Conservation (phyloP, 805 yeast genomes). For the Sugiyamaella smithiae region DNA sequence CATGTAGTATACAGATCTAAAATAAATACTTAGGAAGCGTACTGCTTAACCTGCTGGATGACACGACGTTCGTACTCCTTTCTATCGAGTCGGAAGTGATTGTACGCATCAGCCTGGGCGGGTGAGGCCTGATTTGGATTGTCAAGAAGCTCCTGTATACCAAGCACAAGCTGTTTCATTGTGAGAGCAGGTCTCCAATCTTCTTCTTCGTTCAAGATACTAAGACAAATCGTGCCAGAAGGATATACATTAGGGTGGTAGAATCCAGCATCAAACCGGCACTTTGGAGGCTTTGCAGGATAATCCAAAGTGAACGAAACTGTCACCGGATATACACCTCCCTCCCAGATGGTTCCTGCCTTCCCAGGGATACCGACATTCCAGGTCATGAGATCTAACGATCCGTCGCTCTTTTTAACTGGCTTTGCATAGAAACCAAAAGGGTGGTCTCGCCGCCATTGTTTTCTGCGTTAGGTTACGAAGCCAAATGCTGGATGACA, state of each 20-base stretch:
- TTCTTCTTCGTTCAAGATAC: slow-evolving; percentile 89
- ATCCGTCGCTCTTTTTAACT: slow-evolving; percentile 70
- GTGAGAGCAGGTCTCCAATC: slow-evolving; percentile 99
- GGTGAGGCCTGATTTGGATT: slow-evolving; percentile 94
- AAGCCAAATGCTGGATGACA: slow-evolving; percentile 1
- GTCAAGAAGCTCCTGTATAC: slow-evolving; percentile 86
- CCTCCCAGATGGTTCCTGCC: slow-evolving; percentile 79
- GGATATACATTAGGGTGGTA: slow-evolving; percentile 98
- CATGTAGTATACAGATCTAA: neutral
- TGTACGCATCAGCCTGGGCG: slow-evolving; percentile 93
- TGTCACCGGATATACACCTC: slow-evolving; percentile 83
- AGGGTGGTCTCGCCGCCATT: slow-evolving; percentile 98
- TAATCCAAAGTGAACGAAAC: slow-evolving; percentile 81
- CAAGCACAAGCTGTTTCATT: slow-evolving; percentile 81
- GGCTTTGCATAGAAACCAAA: slow-evolving; percentile 97
- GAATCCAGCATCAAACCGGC: slow-evolving; percentile 82
- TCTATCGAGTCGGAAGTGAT: slow-evolving; percentile 58
- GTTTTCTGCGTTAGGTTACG: slow-evolving; percentile 53
- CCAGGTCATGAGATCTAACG: slow-evolving; percentile 84
- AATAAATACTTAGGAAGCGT: slow-evolving; percentile 38
- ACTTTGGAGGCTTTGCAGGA: slow-evolving; percentile 96
- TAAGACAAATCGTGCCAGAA: slow-evolving; percentile 91
- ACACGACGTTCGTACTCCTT: slow-evolving; percentile 72
- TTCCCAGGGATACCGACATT: slow-evolving; percentile 96
- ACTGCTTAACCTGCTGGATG: slow-evolving; percentile 72